These are phyloP conservation scores for Dactylellina parvicollis DNA, from an alignment of 2,329 filamentous ascomycete species.

Conservation along the genomic window DNA sequence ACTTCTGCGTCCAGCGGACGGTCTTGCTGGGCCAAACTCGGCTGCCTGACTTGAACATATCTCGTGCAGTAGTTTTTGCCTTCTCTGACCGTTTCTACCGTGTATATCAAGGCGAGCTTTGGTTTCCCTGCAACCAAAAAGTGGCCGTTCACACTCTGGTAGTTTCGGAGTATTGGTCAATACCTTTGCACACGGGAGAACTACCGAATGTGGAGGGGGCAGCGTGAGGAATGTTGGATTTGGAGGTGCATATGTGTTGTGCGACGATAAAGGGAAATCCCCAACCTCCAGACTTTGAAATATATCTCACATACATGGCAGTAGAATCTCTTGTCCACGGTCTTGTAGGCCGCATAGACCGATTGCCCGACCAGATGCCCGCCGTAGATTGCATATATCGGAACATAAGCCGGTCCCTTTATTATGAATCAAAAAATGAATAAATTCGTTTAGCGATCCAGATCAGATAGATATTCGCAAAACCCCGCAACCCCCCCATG, in stretches of 20 bases:
- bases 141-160: slow-evolving; percentile 64
- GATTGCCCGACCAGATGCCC: slow-evolving; percentile 65
- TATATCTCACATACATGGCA: slow-evolving; percentile 64
- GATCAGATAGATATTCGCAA: neutral
- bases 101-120: slow-evolving; percentile 68
- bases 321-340: slow-evolving; percentile 60
- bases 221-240: slow-evolving; percentile 62
- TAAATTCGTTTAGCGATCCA: slow-evolving; percentile 5
- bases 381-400: slow-evolving; percentile 60
- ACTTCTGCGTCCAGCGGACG: slow-evolving; percentile 43
- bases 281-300: slow-evolving; percentile 5
- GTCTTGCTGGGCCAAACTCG: slow-evolving; percentile 57
- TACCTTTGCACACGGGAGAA: neutral
- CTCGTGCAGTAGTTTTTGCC: slow-evolving; percentile 66
- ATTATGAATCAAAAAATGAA: neutral
- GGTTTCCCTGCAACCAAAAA: slow-evolving; percentile 65
- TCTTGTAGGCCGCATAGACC: slow-evolving; percentile 61
- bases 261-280: slow-evolving; percentile 1
- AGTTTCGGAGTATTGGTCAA: neutral
- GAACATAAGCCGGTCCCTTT: slow-evolving; percentile 45
- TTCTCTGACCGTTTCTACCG: slow-evolving; percentile 63
- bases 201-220: neutral
- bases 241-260: slow-evolving; percentile 40
- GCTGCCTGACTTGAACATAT: slow-evolving; percentile 66
- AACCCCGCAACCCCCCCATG: slow-evolving; percentile 16